A percentile compares a stretch with the other conserved stretches of the same genome.
These are phyloP conservation scores for Citeromyces hawaiiensis DNA, from an alignment of 1,139 yeast genomes.

Conservation along the genomic window DNA sequence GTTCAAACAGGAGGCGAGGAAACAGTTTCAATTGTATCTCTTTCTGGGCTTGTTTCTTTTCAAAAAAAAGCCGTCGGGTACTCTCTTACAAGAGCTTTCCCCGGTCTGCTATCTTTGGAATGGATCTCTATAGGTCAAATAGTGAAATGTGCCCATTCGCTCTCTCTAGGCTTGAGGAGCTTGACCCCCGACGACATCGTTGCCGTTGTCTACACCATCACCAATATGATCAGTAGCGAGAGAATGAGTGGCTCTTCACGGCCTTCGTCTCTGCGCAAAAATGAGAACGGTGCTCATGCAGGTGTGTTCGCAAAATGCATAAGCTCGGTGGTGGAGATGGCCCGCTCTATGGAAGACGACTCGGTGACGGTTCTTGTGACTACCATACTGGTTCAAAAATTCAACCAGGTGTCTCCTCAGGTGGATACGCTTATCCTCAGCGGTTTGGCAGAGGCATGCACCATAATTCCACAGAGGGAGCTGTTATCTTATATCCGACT, in stretches of 20 bases:
- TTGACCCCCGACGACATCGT: slow-evolving; percentile 71
- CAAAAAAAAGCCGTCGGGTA: slow-evolving; percentile 34
- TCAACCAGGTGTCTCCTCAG: slow-evolving; percentile 20
- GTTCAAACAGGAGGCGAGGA: slow-evolving; percentile 10
- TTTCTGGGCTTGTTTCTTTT: slow-evolving; percentile 34
- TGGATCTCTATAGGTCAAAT: neutral
- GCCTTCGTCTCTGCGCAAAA: neutral
- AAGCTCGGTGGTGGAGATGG: slow-evolving; percentile 58
- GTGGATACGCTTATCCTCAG: slow-evolving; percentile 26
- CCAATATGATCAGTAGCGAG: slow-evolving; percentile 25
- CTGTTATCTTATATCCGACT: slow-evolving; percentile 38
- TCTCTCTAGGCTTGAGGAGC: slow-evolving; percentile 26
- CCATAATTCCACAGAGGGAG: slow-evolving; percentile 45
- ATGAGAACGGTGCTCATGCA: neutral
- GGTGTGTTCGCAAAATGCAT: slow-evolving; percentile 46
- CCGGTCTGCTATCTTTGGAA: slow-evolving; percentile 15
- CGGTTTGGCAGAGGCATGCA: slow-evolving; percentile 48
- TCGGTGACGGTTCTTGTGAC: slow-evolving; percentile 72
- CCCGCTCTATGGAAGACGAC: slow-evolving; percentile 57
- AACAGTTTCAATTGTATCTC: slow-evolving; percentile 23
- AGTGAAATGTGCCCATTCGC: slow-evolving; percentile 17
- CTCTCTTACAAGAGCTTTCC: slow-evolving; percentile 32
- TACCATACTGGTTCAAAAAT: slow-evolving; percentile 74
- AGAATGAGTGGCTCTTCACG: neutral
- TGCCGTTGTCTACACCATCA: slow-evolving; percentile 75